A percentile compares a stretch with the other conserved stretches of the same genome.
Conservation (phyloP, 2,329 filamentous ascomycete species). For the Apiospora aurea region DNA sequence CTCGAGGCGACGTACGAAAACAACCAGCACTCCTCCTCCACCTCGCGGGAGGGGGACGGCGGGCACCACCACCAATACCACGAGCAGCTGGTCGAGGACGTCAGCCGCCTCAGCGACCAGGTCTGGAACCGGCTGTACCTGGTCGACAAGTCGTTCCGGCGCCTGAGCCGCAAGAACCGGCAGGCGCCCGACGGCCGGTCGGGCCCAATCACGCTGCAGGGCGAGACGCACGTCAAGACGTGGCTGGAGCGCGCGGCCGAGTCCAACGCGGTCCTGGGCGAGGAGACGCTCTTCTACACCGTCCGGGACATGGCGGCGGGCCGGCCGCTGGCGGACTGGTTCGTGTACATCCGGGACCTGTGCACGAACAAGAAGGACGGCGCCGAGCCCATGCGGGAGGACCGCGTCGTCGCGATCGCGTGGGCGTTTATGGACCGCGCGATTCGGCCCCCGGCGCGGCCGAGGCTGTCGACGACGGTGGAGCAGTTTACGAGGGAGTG, state of each 20-base stretch:
- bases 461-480: constrained; percentile 27
- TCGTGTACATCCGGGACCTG: constrained; percentile 30
- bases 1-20: constrained; percentile 38
- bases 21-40: constrained; percentile 26
- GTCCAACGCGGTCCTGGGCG: constrained; percentile 28
- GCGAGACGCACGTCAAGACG: constrained; percentile 33
- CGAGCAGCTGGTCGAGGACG: constrained; percentile 34
- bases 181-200: constrained; percentile 26
- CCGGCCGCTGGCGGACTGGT: constrained; percentile 36
- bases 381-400: constrained; percentile 31
- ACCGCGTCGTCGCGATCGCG: constrained; percentile 36
- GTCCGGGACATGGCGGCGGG: constrained; percentile 30
- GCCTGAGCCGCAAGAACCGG: constrained; percentile 28
- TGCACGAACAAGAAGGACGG: constrained; percentile 31
- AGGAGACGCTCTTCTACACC: constrained; percentile 38
- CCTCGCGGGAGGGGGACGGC: not conserved
- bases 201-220: constrained; percentile 30
- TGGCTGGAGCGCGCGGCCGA: constrained; percentile 35
- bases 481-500: constrained; percentile 35
- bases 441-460: constrained; percentile 32
- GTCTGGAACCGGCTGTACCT: constrained; percentile 35
- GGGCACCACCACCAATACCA: constrained; percentile 17
- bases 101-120: constrained; percentile 33
- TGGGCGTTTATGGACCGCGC: constrained; percentile 40
- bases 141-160: constrained; percentile 36